These are phyloP conservation scores for Kluyveromyces nonfermentans DNA, from an alignment of 805 yeast species.

Conservation along the genomic window DNA sequence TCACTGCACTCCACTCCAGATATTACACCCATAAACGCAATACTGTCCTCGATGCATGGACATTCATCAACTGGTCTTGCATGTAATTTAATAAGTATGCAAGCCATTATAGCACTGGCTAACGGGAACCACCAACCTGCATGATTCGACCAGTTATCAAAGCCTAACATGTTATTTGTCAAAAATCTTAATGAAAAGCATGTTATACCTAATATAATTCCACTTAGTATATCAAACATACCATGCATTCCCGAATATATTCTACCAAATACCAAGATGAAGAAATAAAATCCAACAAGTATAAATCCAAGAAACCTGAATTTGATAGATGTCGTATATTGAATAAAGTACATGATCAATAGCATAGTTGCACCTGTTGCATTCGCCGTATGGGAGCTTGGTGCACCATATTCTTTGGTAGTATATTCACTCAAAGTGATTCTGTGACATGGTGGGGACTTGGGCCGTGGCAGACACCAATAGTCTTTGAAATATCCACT, in stretches of 20 bases:
- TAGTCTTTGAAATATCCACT: slow-evolving; percentile 76
- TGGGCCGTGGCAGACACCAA: slow-evolving; percentile 85
- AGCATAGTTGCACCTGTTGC: slow-evolving; percentile 74
- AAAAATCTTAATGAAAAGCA: slow-evolving; percentile 41
- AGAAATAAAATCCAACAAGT: slow-evolving; percentile 38
- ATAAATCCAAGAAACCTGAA: slow-evolving; percentile 8
- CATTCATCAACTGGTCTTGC: slow-evolving; percentile 86
- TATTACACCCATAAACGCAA: slow-evolving; percentile 84
- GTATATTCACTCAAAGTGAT: slow-evolving; percentile 89
- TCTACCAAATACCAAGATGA: slow-evolving; percentile 67
- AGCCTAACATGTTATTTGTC: slow-evolving; percentile 38
- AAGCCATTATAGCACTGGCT: slow-evolving; percentile 31
- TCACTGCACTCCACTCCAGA: slow-evolving; percentile 63
- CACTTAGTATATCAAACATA: slow-evolving; percentile 60
- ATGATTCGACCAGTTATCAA: slow-evolving; percentile 27
- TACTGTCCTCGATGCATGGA: slow-evolving; percentile 93
- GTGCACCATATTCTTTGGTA: slow-evolving; percentile 89
- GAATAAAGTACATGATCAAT: slow-evolving; percentile 23
- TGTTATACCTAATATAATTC: slow-evolving; percentile 51
- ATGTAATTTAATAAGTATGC: slow-evolving; percentile 53
- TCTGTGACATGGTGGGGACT: slow-evolving; percentile 84
- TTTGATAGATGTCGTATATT: background rate
- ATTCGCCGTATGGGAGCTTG: slow-evolving; percentile 89
- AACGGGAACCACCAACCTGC: slow-evolving; percentile 27
- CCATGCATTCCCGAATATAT: slow-evolving; percentile 98